phyloP scores from a whole-genome alignment of 192 early-diverging fungal genomes.

The Martensiomyces pterosporus region DNA sequence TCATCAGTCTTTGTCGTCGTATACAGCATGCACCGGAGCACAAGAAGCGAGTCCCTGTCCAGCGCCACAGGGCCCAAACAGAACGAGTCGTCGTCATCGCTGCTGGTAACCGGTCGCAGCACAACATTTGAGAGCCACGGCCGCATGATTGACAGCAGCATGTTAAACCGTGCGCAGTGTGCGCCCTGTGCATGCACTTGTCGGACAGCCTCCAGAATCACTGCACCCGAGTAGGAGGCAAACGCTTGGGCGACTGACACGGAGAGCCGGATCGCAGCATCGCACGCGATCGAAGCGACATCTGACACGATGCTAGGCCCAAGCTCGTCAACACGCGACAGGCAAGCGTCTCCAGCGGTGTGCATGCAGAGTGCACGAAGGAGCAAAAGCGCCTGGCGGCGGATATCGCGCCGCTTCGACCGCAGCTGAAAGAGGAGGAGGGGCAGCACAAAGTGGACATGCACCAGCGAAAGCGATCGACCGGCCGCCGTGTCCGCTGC shows the following conservation, averaged over 20 bases:
- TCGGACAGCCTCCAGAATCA: slow-evolving; percentile 31
- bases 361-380: slow-evolving; percentile 32
- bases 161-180: slow-evolving; percentile 4
- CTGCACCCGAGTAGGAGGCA: slow-evolving; percentile 13
- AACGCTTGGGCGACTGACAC: slow-evolving; percentile 26
- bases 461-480: slow-evolving; percentile 10
- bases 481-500: slow-evolving; percentile 1
- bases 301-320: slow-evolving; percentile 42
- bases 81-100: not conserved
- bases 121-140: slow-evolving; percentile 42
- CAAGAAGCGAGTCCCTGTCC: slow-evolving; percentile 27
- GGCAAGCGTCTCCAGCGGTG: slow-evolving; percentile 9
- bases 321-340: slow-evolving; percentile 26
- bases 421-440: slow-evolving; percentile 36
- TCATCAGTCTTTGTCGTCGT: slow-evolving; percentile 18
- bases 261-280: slow-evolving; percentile 14
- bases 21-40: slow-evolving; percentile 44
- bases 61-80: slow-evolving; percentile 7
- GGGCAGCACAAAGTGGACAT: slow-evolving; percentile 22
- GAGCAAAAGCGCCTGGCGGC: slow-evolving; percentile 38
- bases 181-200: slow-evolving; percentile 30
- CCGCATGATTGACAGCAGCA: slow-evolving; percentile 10
- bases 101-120: slow-evolving; percentile 1
- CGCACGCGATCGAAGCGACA: slow-evolving; percentile 32
- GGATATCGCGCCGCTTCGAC: slow-evolving; percentile 19